Conservation (phyloP, 2,329 filamentous ascomycete species). For the Mycosphaerelloides madeirae region DNA sequence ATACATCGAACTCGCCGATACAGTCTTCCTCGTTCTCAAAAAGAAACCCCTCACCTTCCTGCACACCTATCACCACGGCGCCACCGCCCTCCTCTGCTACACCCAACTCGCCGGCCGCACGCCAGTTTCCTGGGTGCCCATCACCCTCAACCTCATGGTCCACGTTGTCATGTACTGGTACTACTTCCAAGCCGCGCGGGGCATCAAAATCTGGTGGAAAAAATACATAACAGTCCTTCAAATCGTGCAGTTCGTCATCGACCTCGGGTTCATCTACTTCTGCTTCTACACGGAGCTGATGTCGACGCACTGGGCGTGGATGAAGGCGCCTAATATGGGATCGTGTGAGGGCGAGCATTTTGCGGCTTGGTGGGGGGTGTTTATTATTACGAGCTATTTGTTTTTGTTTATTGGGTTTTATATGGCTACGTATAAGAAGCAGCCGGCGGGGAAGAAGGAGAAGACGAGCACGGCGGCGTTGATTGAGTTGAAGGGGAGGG, state of each 20-base stretch:
- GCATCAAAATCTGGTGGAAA: constrained; percentile 98
- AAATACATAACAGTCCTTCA: constrained; percentile 98
- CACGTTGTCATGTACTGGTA: constrained; percentile 99
- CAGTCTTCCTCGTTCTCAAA: constrained; percentile 95
- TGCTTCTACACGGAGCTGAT: constrained; percentile 99
- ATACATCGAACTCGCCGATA: constrained; percentile 92
- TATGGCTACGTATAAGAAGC: constrained; percentile 90
- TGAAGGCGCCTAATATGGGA: constrained; percentile 69
- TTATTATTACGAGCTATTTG: constrained; percentile 88
- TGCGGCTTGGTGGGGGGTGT: constrained; percentile 86
- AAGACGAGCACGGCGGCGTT: constrained; percentile 70
- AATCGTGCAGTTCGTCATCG: constrained; percentile 95
- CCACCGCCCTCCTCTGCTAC: constrained; percentile 95
- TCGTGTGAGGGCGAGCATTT: constrained; percentile 94
- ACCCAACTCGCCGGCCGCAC: constrained; percentile 92
- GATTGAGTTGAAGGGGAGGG: constrained; percentile 75
- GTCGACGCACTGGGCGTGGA: constrained; percentile 75
- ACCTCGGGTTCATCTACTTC: constrained; percentile 97
- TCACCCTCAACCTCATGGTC: constrained; percentile 85
- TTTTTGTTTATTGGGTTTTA: constrained; percentile 99
- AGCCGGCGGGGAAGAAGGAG: constrained; percentile 68
- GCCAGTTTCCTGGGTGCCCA: constrained; percentile 90
- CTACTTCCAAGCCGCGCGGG: constrained; percentile 98
- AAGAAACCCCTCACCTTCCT: constrained; percentile 99
- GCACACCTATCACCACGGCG: constrained; percentile 97